These are phyloP conservation scores for Plasmodium chabaudi DNA, from an alignment of 169 alveolate species.

Conservation along the genomic window DNA sequence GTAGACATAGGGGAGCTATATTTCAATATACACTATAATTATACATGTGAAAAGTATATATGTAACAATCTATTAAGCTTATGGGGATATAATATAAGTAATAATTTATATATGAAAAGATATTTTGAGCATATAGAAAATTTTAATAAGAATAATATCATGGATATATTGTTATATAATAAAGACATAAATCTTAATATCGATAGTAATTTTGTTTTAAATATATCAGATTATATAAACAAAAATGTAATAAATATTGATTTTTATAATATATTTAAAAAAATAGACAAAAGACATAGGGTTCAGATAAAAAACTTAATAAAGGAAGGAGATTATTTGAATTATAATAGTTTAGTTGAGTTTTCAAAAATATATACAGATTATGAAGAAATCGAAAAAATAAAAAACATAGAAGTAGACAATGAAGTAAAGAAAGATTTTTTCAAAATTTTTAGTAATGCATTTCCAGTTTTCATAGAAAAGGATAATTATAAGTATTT, in stretches of 20 bases:
- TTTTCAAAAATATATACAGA: conserved; percentile 19
- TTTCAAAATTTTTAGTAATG: conserved; percentile 29
- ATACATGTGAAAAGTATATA: conserved; percentile 48
- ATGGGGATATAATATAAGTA: conserved; percentile 46
- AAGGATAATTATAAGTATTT: conserved; percentile 13
- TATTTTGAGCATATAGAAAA: conserved; percentile 34
- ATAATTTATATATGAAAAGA: conserved; percentile 42
- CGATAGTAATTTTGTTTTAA: conserved; percentile 8
- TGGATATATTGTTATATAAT: too few relatives aligned
- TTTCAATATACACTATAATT: conserved; percentile 16
- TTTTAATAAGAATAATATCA: not conserved
- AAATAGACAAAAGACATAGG: conserved; percentile 9
- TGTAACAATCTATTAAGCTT: conserved; percentile 24
- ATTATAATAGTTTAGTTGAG: conserved; percentile 33
- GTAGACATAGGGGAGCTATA: conserved; percentile 48
- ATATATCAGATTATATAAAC: conserved; percentile 47
- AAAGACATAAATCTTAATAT: not conserved
- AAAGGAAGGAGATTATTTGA: conserved; percentile 43
- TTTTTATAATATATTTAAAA: conserved; percentile 45
- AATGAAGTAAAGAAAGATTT: conserved; percentile 20
- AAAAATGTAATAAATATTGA: conserved; percentile 48
- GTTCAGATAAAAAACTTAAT: conserved; percentile 13
- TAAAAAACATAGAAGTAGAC: conserved; percentile 18
- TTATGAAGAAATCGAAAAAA: conserved; percentile 2
- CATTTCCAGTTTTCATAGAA: conserved; percentile 47